Conservation (phyloP, 805 yeast species). For the Starmerella lactis-condensi region DNA sequence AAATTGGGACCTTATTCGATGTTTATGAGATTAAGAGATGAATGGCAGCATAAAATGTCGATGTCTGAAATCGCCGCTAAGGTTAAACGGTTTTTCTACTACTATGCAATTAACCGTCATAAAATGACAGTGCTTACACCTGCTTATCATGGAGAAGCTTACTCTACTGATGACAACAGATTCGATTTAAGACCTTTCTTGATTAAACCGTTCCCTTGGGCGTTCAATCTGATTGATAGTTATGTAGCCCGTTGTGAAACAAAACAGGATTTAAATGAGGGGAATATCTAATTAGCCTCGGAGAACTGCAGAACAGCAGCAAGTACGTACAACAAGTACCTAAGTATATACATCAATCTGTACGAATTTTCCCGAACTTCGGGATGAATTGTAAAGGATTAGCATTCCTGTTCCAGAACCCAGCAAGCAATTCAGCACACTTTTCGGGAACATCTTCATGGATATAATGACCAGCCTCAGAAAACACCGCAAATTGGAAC, state of each 20-base stretch:
- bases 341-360: slow-evolving; percentile 1
- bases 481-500: slow-evolving; percentile 72
- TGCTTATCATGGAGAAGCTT: slow-evolving; percentile 91
- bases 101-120: slow-evolving; percentile 87
- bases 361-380: slow-evolving; percentile 21
- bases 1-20: slow-evolving; percentile 93
- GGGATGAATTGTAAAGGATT: slow-evolving; percentile 19
- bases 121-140: slow-evolving; percentile 97
- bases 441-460: slow-evolving; percentile 77
- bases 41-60: slow-evolving; percentile 61
- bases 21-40: slow-evolving; percentile 76
- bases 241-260: too few species aligned
- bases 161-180: slow-evolving; percentile 94
- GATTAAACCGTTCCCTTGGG: slow-evolving; percentile 82
- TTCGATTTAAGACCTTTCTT: slow-evolving; percentile 92
- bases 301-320: too few species aligned
- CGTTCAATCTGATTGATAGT: slow-evolving; percentile 70
- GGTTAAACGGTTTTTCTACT: slow-evolving; percentile 82
- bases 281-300: too few species aligned
- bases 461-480: slow-evolving; percentile 76
- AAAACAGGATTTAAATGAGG: too few species aligned
- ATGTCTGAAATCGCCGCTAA: slow-evolving; percentile 79
- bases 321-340: neutral
- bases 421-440: slow-evolving; percentile 34
- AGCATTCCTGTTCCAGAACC: slow-evolving; percentile 23